phyloP scores from a whole-genome alignment of 129 eudicot genomes.

The Erigeron canadensis region DNA sequence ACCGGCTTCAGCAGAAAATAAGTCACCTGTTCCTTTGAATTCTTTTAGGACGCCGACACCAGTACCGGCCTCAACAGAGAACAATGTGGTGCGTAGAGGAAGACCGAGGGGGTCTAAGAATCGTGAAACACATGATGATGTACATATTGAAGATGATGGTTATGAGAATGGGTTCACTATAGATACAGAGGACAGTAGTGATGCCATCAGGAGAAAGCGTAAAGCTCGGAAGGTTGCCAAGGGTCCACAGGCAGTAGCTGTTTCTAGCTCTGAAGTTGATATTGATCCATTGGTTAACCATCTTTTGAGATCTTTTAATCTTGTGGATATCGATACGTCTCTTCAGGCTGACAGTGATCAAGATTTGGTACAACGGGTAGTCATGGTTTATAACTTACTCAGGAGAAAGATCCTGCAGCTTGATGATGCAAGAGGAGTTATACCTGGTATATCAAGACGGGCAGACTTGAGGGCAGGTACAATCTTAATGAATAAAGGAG shows the following conservation, averaged over 20 bases:
- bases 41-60: constrained; percentile 27
- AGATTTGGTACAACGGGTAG: constrained; percentile 43
- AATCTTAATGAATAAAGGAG: constrained; percentile 46
- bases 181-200: constrained; percentile 32
- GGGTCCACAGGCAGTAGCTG: constrained; percentile 31
- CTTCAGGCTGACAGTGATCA: constrained; percentile 50
- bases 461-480: constrained; percentile 54
- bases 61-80: constrained; percentile 18
- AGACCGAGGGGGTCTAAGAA: constrained; percentile 34
- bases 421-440: constrained; percentile 56
- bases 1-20: constrained; percentile 19
- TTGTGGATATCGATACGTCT: constrained; percentile 30
- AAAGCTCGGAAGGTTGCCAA: constrained; percentile 30
- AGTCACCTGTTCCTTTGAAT: constrained; percentile 33
- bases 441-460: constrained; percentile 43
- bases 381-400: constrained; percentile 40
- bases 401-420: constrained; percentile 55
- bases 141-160: constrained; percentile 17
- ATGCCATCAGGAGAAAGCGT: constrained; percentile 37
- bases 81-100: constrained; percentile 28
- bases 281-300: constrained; percentile 32
- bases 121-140: constrained; percentile 37
- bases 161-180: constrained; percentile 37
- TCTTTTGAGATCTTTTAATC: constrained; percentile 32
- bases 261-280: constrained; percentile 27